phyloP scores from a whole-genome alignment of 2,329 filamentous ascomycete species.

The Sporothrix humicola region DNA sequence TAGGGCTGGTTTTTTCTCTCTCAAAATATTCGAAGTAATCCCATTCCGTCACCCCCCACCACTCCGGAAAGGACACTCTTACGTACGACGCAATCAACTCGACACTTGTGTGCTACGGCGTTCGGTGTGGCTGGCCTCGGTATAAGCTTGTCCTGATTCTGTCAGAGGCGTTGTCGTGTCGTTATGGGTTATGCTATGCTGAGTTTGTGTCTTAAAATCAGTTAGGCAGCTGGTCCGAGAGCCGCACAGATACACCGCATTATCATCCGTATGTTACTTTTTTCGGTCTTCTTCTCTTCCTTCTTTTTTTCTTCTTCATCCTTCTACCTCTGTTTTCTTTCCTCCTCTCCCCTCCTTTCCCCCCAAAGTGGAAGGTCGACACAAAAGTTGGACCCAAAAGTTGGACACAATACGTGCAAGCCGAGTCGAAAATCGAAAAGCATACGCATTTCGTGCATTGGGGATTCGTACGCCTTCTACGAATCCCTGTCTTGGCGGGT shows the following conservation, averaged over 20 bases:
- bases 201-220: no score
- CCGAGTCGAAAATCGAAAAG: neutral
- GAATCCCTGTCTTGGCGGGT: neutral
- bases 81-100: neutral
- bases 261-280: no score
- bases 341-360: no score
- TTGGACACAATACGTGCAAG: neutral
- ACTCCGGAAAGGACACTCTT: neutral
- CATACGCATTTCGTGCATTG: slow-evolving; percentile 10
- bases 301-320: no score
- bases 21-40: neutral
- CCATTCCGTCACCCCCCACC: neutral
- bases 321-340: no score
- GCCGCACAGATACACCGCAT: no score
- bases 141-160: neutral
- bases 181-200: no score
- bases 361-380: neutral
- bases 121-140: slow-evolving; percentile 8
- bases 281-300: no score
- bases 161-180: no score
- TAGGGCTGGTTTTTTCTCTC: neutral
- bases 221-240: no score
- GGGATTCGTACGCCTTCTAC: neutral
- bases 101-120: neutral
- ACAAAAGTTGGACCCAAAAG: neutral